Conservation (phyloP, 1,284 basidiomycete species). For the Fistulinella staudtii region DNA sequence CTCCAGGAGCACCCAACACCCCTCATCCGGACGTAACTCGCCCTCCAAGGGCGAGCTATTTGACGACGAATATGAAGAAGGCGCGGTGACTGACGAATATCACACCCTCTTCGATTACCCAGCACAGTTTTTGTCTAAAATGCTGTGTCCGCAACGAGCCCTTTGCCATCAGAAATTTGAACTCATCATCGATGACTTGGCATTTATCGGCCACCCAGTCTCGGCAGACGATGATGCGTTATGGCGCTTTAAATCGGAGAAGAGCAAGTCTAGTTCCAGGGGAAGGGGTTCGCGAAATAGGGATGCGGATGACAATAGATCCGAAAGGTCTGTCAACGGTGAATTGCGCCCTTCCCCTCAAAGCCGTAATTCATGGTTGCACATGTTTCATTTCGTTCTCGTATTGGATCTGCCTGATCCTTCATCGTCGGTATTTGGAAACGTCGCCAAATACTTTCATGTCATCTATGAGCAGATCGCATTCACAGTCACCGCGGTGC, state of each 20-base stretch:
- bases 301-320: constrained; percentile 31
- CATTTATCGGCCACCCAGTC: constrained; percentile 94
- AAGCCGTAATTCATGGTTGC: constrained; percentile 50
- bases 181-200: constrained; percentile 88
- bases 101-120: constrained; percentile 77
- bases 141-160: constrained; percentile 75
- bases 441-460: constrained; percentile 75
- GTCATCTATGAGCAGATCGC: constrained; percentile 84
- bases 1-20: constrained; percentile 38
- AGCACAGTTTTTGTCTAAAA: constrained; percentile 74
- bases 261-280: constrained; percentile 43
- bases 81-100: constrained; percentile 45
- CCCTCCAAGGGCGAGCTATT: constrained; percentile 39
- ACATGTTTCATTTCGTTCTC: constrained; percentile 85
- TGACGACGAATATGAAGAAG: constrained; percentile 37
- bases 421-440: constrained; percentile 73
- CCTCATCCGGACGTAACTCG: constrained; percentile 42
- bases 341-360: constrained; percentile 19
- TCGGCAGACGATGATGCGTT: constrained; percentile 69
- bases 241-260: constrained; percentile 70
- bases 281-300: constrained; percentile 52
- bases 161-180: constrained; percentile 96
- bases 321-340: constrained; percentile 35
- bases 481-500: constrained; percentile 83
- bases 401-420: constrained; percentile 90